Conservation (phyloP, 768 basidiomycete species). For the Rhodotorula babjevae region DNA sequence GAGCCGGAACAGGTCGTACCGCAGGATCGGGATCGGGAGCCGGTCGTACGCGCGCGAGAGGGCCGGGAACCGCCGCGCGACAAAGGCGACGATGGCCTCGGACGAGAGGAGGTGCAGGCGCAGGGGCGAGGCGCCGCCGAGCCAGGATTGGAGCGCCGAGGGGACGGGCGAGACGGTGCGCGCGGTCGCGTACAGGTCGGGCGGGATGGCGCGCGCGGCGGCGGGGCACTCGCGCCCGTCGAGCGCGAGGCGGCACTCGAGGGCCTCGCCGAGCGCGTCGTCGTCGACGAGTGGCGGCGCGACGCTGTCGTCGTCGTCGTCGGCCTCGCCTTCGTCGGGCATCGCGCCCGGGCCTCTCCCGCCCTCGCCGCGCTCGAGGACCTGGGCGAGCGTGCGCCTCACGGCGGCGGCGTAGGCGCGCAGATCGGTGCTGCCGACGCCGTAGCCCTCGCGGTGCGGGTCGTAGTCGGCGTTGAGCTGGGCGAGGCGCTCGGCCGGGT, state of each 20-base stretch:
- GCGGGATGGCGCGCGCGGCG: too few species aligned
- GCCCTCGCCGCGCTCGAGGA: background rate
- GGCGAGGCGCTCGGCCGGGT: background rate
- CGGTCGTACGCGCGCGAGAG: background rate
- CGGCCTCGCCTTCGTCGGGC: background rate
- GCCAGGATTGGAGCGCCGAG: too few species aligned
- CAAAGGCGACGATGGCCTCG: background rate
- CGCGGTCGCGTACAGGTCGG: too few species aligned
- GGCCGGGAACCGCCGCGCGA: background rate
- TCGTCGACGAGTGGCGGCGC: too few species aligned
- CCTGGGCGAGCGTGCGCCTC: background rate
- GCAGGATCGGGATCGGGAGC: background rate
- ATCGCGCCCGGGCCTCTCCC: background rate
- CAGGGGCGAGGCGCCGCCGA: too few species aligned
- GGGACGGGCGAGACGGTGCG: too few species aligned
- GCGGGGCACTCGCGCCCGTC: too few species aligned
- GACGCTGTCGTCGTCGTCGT: background rate
- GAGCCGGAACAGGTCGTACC: background rate
- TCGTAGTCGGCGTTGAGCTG: constrained; percentile 3
- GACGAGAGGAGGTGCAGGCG: background rate
- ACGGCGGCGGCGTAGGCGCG: background rate
- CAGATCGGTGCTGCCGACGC: background rate
- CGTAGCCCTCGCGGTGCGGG: background rate
- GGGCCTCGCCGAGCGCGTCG: too few species aligned
- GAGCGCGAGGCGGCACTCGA: too few species aligned